phyloP scores from a whole-genome alignment of 2,329 filamentous ascomycete genomes.

The Basipetospora chlamydospora region DNA sequence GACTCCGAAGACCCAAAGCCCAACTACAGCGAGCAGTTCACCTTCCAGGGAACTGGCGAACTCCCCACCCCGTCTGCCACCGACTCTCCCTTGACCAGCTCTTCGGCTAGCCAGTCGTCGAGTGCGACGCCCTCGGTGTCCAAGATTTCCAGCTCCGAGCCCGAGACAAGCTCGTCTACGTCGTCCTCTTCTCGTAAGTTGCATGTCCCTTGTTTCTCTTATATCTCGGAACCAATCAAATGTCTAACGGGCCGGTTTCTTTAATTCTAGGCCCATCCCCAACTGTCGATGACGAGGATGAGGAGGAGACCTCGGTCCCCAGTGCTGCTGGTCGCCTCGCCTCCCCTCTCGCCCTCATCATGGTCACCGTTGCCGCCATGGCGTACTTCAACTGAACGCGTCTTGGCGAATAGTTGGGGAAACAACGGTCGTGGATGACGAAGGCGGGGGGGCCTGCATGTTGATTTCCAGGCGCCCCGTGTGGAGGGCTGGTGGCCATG shows the following conservation, averaged over 20 bases:
- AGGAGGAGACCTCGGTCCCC: constrained; percentile 15
- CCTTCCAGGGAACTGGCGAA: constrained; percentile 15
- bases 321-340: constrained; percentile 14
- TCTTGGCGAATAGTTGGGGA: background rate
- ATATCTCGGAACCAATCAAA: background rate
- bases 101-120: constrained; percentile 1
- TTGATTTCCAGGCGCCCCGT: background rate
- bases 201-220: background rate
- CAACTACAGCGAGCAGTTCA: constrained; percentile 31
- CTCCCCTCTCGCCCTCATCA: constrained; percentile 25
- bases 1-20: constrained; percentile 20
- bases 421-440: background rate
- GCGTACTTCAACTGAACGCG: constrained; percentile 24
- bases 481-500: background rate
- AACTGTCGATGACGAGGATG: constrained; percentile 19
- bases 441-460: background rate
- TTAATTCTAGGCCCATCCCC: constrained; percentile 11
- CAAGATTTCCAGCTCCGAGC: constrained; percentile 2
- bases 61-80: constrained; percentile 7
- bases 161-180: constrained; percentile 5
- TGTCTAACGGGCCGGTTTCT: background rate
- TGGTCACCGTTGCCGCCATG: constrained; percentile 23
- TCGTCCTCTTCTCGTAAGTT: constrained; percentile 8
- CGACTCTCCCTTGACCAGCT: constrained; percentile 8
- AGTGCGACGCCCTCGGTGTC: too few relatives aligned